Evolutionary conservation across 2,329 filamentous ascomycete genomes (phyloP).

Genomic region (Colletotrichum orbiculare): DNA sequence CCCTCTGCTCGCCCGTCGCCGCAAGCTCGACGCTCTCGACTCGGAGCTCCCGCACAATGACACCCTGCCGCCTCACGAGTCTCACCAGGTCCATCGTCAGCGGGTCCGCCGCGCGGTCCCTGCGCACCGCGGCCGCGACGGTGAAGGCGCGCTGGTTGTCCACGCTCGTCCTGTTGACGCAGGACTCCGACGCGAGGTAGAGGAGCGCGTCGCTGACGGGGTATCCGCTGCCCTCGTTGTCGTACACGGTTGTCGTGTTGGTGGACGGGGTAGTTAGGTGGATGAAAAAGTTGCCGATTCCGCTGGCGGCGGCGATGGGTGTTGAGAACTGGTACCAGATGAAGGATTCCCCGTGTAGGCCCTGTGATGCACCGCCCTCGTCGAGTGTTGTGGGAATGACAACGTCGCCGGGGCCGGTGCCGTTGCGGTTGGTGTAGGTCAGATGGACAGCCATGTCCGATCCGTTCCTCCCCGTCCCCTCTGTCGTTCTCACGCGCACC

Average conservation of each 20-base stretch:
- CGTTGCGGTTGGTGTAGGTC: conserved; percentile 33
- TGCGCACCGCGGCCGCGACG: conserved; percentile 32
- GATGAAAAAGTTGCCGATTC: conserved; percentile 47
- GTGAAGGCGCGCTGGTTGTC: conserved; percentile 28
- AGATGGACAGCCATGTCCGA: conserved; percentile 36
- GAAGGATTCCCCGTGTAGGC: conserved; percentile 43
- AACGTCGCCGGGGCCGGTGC: conserved; percentile 29
- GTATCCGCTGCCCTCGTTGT: conserved; percentile 44
- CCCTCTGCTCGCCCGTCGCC: conserved; percentile 17
- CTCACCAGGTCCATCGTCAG: conserved; percentile 29
- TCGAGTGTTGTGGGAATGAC: conserved; percentile 17
- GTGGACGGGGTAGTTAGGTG: conserved; percentile 41
- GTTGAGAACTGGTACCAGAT: conserved; percentile 45
- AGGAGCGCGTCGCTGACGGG: conserved; percentile 43
- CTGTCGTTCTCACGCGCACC: conserved; percentile 41
- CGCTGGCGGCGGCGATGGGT: conserved; percentile 39
- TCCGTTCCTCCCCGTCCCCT: conserved; percentile 30
- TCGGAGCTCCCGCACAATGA: conserved; percentile 23
- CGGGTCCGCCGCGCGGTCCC: conserved; percentile 17
- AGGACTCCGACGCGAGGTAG: conserved; percentile 43
- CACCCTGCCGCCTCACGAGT: conserved; percentile 30
- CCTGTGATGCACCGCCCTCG: conserved; percentile 39
- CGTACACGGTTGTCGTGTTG: conserved; percentile 39
- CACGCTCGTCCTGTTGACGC: conserved; percentile 37
- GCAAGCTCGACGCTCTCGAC: conserved; percentile 28